Evolutionary conservation across 2,329 filamentous ascomycete species (phyloP), one percentile per base, ranked within the genome.

Genomic region (Pezicula neosporulosa): DNA sequence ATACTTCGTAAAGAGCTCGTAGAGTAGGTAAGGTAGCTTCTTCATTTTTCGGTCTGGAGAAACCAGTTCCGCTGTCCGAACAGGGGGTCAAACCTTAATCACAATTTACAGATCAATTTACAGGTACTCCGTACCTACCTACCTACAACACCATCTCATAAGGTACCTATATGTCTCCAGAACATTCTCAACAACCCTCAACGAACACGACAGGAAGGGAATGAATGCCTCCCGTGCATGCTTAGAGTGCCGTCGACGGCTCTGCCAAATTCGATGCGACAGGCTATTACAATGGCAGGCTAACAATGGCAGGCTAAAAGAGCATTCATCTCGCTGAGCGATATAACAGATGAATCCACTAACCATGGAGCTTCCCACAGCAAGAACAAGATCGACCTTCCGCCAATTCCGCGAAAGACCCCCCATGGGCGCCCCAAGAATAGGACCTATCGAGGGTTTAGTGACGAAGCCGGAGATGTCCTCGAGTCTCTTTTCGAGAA

Each of bases 401-500:
- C 9, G 21, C n/a, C 30, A 7, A 9, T 13, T 30, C 18, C 19
- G 3, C 18, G 19, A 48, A 51, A 27, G 45, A 51, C 33, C 16
- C 21, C 19, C 6, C 42, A 50, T 43, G 2, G 36, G 55, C 27
- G 50, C 46, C 35, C 44, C 53, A 36, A 43, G 50, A 27, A 13
- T 16, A 27, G n/a, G 33, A 39, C 38, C 16, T 8, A 41, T 24
- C 8, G 47, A 55, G 38, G 37, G 33, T 8, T 30, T 19, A 33
- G 24, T 35, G 36, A 19, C 19, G 44, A 54, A 44, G 49, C 58
- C 33, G 62, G 50, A 47, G 60, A 65, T 52, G 51, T 56, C 13
- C 60, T 68, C 8, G 65, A 68, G 52, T 58, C 60, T 12, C 58
- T 68, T 18, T 68, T 68, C 41, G 60, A 64, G 46, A 49, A 64